Conservation (phyloP, 306 rosid species). For the Cucurbita pepo region DNA sequence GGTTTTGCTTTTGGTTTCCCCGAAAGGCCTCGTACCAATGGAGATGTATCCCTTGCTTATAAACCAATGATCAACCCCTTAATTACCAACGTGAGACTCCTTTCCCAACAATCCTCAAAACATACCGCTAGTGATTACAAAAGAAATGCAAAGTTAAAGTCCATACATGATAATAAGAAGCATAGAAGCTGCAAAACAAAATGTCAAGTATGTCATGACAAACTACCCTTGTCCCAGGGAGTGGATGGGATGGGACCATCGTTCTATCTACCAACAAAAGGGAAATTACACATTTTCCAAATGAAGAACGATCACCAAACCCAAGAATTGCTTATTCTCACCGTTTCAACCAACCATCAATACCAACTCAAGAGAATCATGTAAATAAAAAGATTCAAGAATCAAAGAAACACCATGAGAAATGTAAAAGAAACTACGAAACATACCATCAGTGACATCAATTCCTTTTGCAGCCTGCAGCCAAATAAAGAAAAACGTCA, state of each 20-base stretch:
- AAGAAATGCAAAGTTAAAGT: neutral
- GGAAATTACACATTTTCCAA: neutral
- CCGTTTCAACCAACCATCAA: neutral
- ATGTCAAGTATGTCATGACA: neutral
- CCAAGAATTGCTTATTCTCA: neutral
- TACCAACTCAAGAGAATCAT: neutral
- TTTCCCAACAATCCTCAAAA: no score
- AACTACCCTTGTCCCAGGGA: neutral
- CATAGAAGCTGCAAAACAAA: neutral
- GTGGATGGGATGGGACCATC: neutral
- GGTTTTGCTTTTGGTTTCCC: no score
- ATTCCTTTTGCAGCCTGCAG: conserved; percentile 87
- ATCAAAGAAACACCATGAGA: neutral
- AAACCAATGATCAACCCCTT: no score
- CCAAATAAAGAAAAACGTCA: conserved; percentile 6
- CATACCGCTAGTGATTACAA: no score
- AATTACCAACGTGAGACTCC: no score
- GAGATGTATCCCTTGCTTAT: no score
- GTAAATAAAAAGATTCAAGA: neutral
- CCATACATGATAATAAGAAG: neutral
- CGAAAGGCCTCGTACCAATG: no score
- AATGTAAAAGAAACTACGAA: neutral
- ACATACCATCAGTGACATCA: conserved; percentile 93
- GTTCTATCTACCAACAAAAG: neutral
- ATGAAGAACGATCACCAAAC: neutral